Conservation (phyloP, 2,329 filamentous ascomycete genomes). For the Colletotrichum acutatum region DNA sequence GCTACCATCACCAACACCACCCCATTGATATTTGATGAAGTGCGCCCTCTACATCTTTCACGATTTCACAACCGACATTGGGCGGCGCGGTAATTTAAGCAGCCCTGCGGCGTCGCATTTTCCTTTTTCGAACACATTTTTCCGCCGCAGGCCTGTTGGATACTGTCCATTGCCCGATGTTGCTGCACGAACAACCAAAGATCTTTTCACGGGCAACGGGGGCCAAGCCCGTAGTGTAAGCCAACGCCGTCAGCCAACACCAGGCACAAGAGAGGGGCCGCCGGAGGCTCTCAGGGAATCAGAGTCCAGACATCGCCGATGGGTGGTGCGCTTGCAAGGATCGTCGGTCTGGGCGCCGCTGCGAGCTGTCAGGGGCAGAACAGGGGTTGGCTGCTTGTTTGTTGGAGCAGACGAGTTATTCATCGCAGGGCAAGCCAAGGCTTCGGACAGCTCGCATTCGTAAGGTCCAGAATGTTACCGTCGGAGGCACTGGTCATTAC, state of each 20-base stretch:
- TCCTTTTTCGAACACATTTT: not conserved
- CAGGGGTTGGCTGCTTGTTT: slow-evolving; percentile 27
- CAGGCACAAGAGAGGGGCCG: not conserved
- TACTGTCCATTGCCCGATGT: not conserved
- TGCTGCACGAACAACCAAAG: not conserved
- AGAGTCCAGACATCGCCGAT: not conserved
- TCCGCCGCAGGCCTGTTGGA: not conserved
- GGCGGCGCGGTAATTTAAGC: not conserved
- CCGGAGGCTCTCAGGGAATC: not conserved
- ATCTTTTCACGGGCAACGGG: not conserved
- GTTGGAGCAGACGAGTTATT: slow-evolving; percentile 18
- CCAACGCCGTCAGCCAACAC: not conserved
- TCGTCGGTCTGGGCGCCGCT: not conserved
- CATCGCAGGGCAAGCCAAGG: not conserved
- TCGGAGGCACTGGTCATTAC: not conserved
- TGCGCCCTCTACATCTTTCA: too few species aligned
- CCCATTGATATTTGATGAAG: not conserved
- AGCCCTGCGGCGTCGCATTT: not conserved
- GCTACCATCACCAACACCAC: not conserved
- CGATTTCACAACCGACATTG: not conserved
- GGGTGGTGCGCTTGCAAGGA: not conserved
- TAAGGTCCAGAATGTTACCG: not conserved
- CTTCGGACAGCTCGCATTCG: not conserved
- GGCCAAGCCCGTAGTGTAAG: not conserved
- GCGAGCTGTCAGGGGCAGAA: slow-evolving; percentile 13